Evolutionary conservation across 106 monocot species (phyloP), one percentile per base, ranked within the genome.

Genomic region (Allium fistulosum): DNA sequence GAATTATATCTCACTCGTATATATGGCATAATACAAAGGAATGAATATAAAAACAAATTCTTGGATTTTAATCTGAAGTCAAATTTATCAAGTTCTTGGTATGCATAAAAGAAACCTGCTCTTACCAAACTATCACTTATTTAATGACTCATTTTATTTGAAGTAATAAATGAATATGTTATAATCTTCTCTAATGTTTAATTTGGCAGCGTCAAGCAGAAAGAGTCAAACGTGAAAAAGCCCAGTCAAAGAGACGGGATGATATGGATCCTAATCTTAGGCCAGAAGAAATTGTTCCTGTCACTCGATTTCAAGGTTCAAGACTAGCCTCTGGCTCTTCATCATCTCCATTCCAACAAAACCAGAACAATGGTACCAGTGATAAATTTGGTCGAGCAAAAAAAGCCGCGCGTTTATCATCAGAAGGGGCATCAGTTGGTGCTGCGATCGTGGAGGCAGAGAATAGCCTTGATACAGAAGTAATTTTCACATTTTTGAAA

Each of bases 381-480:
- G 70, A 62, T 66, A 14, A 27, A 65, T 10, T 52, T 72, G 22
- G 53, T 37, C 72, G 52, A 63, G 68, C 86, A 8, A 51, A 66
- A 50, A 93, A 99, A 74, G 76, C 80, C 62, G 70, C 92, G 53
- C 82, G 93, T 7, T 9, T 80, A 46, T 87, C 84, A 10, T 73
- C 80, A 59, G 58, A 48, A 61, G 89, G 84, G 48, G 76, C 87
- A 55, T 85, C 83, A 56, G 59, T 99, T 56, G 89, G 86, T 58
- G 89, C 92, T 69, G 99, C 99, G 10, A 82, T 99, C 79, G 89
- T 93, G 69, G 89, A 90, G 71, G 99, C 93, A 69, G 99, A 99
- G 75, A 85, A 87, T 75, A 82, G 72, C 71, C 84, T 99, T 56
- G 90, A 99, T 62, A 67, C 63, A 46, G 82, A 92, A 56, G 92